Evolutionary conservation across 352 stramenopile species (phyloP), one percentile per base, ranked within the genome.

Genomic region (Phytophthora europaea): DNA sequence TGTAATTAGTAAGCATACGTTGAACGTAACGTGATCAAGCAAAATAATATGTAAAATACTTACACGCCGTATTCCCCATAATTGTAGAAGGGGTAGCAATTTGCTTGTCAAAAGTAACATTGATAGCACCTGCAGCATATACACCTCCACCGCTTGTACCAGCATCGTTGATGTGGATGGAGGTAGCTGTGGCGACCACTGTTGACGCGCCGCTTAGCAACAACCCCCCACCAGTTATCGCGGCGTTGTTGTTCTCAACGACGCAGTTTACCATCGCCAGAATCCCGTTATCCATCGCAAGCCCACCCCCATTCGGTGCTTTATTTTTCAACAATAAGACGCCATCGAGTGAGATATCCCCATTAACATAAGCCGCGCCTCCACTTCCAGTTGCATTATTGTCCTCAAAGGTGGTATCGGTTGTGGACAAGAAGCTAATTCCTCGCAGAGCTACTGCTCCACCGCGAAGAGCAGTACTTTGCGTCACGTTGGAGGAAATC

Each of bases 351-450:
- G 53, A 57, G 23, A 66, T 45, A 26, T 57, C 47, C 28, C 75
- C 75, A 15, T 18, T 52, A 12, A 67, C 34, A 18, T 63, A 79
- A 36, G 34, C 22, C 1, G 66, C 75, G 31, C 75, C 75, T 20
- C 75, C 75, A 28, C 58, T 67, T 6, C 67, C 61, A 7, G 55
- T 74, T 15, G 76, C 81, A 18, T 23, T 16, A 61, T 82, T 82
- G 10, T 47, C 57, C 7, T 36, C 23, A n/a, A 78, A 40, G 26
- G 18, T 40, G 3, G 60, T 60, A 8, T 70, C 26, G 0, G 16
- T 50, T 55, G 36, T 61, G 54, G 61, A 22, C 33, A 82, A 20
- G n/a, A 51, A 51, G 59, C 53, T 47, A 18, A 33, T 52, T 57
- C 34, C 62, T 52, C 38, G 20, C n/a, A 87, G 64, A 16, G 52